Conservation (phyloP, 1,139 yeast species). For the Saccharomycopsis hybrid region DNA sequence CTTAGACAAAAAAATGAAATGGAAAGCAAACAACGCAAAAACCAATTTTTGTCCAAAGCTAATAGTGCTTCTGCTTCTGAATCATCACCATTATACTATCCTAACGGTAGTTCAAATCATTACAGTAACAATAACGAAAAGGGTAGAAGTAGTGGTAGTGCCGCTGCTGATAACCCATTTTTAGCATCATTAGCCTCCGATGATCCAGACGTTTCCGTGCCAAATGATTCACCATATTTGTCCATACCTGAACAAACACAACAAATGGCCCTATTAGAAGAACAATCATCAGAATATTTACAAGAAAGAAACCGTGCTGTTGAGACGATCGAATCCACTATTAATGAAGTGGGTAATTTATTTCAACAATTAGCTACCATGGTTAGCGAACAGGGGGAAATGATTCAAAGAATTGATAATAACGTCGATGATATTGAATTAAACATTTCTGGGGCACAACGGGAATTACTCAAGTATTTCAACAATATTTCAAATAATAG, state of each 20-base stretch:
- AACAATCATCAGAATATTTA: constrained; percentile 61
- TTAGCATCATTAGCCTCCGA: constrained; percentile 25
- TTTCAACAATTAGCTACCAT: constrained; percentile 93
- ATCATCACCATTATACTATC: background rate
- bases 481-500: constrained; percentile 84
- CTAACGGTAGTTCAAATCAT: too few species aligned
- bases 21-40: constrained; percentile 75
- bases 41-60: constrained; percentile 55
- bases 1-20: constrained; percentile 81
- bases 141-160: constrained; percentile 1
- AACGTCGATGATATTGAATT: constrained; percentile 90
- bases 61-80: constrained; percentile 23
- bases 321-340: constrained; percentile 91
- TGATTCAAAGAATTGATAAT: constrained; percentile 89
- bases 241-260: constrained; percentile 57
- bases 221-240: constrained; percentile 19
- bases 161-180: constrained; percentile 35
- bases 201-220: constrained; percentile 20
- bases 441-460: constrained; percentile 89
- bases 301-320: constrained; percentile 87
- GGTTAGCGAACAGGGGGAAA: constrained; percentile 98
- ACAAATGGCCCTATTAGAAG: constrained; percentile 68
- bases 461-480: constrained; percentile 86
- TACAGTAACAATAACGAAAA: constrained; percentile 23
- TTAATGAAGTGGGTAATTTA: constrained; percentile 91